Conservation (phyloP, 257 asterid genomes). For the Mitragyna speciosa region DNA sequence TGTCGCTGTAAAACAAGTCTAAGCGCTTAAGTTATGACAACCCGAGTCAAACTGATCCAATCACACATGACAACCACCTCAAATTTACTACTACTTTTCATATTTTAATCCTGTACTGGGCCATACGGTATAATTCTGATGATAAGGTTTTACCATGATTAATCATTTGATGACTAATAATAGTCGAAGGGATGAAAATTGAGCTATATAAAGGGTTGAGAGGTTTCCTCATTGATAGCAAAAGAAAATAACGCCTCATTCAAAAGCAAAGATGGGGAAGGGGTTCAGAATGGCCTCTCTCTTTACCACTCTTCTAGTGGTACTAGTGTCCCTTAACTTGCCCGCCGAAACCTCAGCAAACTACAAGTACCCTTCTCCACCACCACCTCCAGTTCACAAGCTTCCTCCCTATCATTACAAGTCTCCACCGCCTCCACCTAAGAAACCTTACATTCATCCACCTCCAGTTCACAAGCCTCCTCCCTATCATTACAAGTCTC, state of each 20-base stretch:
- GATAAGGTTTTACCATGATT: neutral
- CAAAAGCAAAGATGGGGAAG: slow-evolving; percentile 6
- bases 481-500: neutral
- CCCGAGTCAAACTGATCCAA: neutral
- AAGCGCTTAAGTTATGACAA: neutral
- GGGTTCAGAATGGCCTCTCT: slow-evolving; percentile 4
- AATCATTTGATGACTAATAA: neutral
- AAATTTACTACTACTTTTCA: neutral
- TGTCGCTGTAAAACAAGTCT: neutral
- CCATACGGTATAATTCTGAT: neutral
- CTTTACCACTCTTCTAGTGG: slow-evolving; percentile 14
- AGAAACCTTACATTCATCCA: no score
- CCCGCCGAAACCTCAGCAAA: slow-evolving; percentile 13
- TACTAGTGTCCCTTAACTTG: slow-evolving; percentile 1
- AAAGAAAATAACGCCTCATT: neutral
- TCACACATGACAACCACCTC: neutral
- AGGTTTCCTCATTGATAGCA: neutral
- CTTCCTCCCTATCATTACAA: neutral
- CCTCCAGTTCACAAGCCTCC: neutral
- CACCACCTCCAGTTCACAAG: neutral
- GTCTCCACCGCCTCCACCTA: slow-evolving; percentile 1
- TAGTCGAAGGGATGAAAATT: neutral
- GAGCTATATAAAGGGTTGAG: neutral
- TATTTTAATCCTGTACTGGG: neutral
- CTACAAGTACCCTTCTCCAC: slow-evolving; percentile 14